Percentiles rank a stretch among this genome's conserved stretches.
Conservation (phyloP, 768 basidiomycete genomes). For the Kockovaella imperatae region DNA sequence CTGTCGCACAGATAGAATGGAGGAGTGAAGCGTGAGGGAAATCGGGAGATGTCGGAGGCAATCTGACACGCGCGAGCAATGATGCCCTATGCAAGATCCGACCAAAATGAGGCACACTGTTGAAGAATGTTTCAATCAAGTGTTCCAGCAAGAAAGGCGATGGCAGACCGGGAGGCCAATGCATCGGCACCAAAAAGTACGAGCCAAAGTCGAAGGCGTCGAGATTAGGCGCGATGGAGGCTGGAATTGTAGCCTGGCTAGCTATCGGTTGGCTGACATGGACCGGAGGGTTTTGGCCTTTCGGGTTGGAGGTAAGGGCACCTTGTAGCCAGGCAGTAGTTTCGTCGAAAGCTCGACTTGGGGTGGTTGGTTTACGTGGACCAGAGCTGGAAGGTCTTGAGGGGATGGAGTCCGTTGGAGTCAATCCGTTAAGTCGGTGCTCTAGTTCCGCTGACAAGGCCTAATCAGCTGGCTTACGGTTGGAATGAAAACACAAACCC, state of each 20-base stretch:
- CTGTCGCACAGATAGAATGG: conserved; percentile 79
- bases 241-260: background rate
- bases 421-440: conserved; percentile 6
- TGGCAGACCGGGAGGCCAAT: conserved; percentile 38
- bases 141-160: conserved; percentile 41
- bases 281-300: background rate
- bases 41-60: conserved; percentile 61
- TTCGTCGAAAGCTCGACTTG: no score
- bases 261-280: conserved; percentile 1
- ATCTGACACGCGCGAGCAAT: conserved; percentile 58
- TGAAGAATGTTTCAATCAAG: conserved; percentile 67
- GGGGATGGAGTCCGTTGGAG: conserved; percentile 4
- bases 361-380: no score
- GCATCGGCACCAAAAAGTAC: conserved; percentile 24
- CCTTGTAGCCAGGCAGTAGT: no score
- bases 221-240: no score
- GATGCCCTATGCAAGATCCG: conserved; percentile 61
- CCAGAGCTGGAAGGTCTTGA: background rate
- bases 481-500: no score
- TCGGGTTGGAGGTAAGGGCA: no score
- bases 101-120: conserved; percentile 64
- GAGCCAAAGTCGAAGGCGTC: conserved; percentile 17
- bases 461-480: no score
- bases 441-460: conserved; percentile 16
- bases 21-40: conserved; percentile 66